A percentile compares a stretch with the other conserved stretches of the same genome.
phyloP scores from a whole-genome alignment of 2,329 filamentous ascomycete species.

The Aspergillus sp. region DNA sequence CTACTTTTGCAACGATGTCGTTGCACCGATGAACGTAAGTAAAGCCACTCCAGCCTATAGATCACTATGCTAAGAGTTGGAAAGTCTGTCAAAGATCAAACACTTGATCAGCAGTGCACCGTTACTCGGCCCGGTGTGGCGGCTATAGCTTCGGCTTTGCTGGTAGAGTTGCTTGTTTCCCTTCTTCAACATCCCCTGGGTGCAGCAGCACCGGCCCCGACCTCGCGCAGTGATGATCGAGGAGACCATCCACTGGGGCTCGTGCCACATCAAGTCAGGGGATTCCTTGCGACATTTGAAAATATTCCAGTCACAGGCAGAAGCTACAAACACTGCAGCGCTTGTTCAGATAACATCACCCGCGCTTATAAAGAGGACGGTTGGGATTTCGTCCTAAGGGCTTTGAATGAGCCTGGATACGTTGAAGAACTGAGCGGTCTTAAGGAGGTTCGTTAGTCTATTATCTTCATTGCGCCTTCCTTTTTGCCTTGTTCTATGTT shows the following conservation, averaged over 20 bases:
- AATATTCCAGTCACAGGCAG: conserved; percentile 59
- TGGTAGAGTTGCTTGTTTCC: conserved; percentile 87
- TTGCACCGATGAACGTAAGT: conserved; percentile 87
- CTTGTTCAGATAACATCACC: conserved; percentile 60
- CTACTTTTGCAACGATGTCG: conserved; percentile 98
- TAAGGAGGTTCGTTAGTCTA: conserved; percentile 49
- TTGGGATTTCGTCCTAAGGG: conserved; percentile 63
- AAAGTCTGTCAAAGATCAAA: conserved; percentile 89
- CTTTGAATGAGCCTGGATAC: conserved; percentile 62
- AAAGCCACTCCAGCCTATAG: conserved; percentile 4
- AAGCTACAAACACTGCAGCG: conserved; percentile 64
- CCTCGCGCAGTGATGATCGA: conserved; percentile 32
- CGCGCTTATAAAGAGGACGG: conserved; percentile 55
- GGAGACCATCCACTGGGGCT: conserved; percentile 51
- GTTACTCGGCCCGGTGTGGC: conserved; percentile 93
- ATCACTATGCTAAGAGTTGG: conserved; percentile 18
- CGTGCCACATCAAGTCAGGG: conserved; percentile 65
- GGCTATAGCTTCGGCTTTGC: conserved; percentile 83
- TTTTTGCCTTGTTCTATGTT: conserved; percentile 24
- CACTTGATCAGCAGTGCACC: conserved; percentile 96
- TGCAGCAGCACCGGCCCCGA: conserved; percentile 43
- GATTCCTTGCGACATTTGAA: conserved; percentile 62
- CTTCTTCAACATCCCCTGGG: conserved; percentile 78
- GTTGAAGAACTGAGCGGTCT: conserved; percentile 65
- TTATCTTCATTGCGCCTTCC: not conserved